Evolutionary conservation across 148 eudicot genomes (phyloP).

Genomic region (Rhododendron kiyosumense): DNA sequence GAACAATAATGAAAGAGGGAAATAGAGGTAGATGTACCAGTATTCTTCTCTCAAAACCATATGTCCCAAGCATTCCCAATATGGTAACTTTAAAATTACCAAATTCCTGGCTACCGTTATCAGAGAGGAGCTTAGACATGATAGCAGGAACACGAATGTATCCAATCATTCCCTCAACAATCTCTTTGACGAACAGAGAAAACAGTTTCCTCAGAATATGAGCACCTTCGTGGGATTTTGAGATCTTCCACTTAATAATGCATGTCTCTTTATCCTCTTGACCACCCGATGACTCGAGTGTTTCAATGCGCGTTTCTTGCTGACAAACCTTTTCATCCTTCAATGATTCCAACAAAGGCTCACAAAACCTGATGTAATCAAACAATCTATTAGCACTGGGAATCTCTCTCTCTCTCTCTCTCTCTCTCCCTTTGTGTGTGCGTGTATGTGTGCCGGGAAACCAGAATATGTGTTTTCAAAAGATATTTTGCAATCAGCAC

Average conservation of each 20-base stretch:
- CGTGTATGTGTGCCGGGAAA: neutral
- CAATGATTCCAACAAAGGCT: slow-evolving; percentile 51
- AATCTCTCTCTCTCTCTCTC: neutral
- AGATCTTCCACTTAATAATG: slow-evolving; percentile 53
- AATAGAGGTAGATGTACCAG: slow-evolving; percentile 45
- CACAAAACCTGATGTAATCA: slow-evolving; percentile 62
- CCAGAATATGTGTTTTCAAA: neutral
- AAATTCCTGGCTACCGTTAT: slow-evolving; percentile 86
- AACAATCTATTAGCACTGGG: slow-evolving; percentile 2
- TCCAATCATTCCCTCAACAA: slow-evolving; percentile 97
- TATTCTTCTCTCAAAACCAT: slow-evolving; percentile 86
- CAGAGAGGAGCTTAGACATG: slow-evolving; percentile 86
- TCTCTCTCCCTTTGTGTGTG: neutral
- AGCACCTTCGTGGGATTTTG: slow-evolving; percentile 43
- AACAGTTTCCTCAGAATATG: slow-evolving; percentile 61
- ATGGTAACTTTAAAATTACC: slow-evolving; percentile 94
- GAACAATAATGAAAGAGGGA: neutral
- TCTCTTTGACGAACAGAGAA: slow-evolving; percentile 73
- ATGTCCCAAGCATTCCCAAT: slow-evolving; percentile 91
- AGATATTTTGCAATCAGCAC: neutral
- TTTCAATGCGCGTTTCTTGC: slow-evolving; percentile 27
- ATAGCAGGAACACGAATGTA: slow-evolving; percentile 77
- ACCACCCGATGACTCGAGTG: slow-evolving; percentile 22
- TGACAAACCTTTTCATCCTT: slow-evolving; percentile 20
- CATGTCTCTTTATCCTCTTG: slow-evolving; percentile 29